Evolutionary conservation across 208 protist species (phyloP).

Genomic region (Trypanosoma vivax): DNA sequence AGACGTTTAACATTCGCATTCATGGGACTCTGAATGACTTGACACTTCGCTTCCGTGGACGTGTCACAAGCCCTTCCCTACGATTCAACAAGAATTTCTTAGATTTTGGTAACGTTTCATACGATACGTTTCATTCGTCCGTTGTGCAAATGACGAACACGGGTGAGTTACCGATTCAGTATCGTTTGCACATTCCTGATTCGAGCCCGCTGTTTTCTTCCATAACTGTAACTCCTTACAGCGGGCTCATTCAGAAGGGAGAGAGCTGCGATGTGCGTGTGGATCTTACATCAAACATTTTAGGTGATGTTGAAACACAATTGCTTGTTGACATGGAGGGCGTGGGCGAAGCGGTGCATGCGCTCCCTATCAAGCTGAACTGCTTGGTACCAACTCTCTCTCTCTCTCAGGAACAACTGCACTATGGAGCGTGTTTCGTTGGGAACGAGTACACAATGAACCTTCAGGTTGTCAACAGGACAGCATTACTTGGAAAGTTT

Average conservation of each 20-base stretch:
- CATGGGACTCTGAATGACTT: conserved; percentile 76
- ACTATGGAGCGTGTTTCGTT: conserved; percentile 91
- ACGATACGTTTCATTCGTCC: conserved; percentile 80
- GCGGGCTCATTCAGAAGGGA: conserved; percentile 60
- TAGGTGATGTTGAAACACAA: conserved; percentile 69
- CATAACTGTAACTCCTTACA: conserved; percentile 71
- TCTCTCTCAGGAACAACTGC: conserved; percentile 47
- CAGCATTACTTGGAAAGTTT: conserved; percentile 89
- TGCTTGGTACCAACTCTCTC: conserved; percentile 85
- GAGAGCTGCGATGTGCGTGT: conserved; percentile 57
- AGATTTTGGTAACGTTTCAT: conserved; percentile 92
- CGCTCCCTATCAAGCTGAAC: conserved; percentile 76
- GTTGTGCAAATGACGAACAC: conserved; percentile 88
- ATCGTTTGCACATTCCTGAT: conserved; percentile 68
- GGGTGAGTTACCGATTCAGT: conserved; percentile 92
- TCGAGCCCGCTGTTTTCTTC: conserved; percentile 38
- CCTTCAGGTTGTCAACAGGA: conserved; percentile 89
- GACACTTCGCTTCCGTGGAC: conserved; percentile 77
- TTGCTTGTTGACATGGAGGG: conserved; percentile 91
- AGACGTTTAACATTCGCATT: conserved; percentile 86
- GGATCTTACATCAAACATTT: conserved; percentile 69
- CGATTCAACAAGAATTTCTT: conserved; percentile 86
- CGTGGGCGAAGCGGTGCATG: conserved; percentile 84
- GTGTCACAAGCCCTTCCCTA: conserved; percentile 91
- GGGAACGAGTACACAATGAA: conserved; percentile 79